A percentile compares a stretch with the other conserved stretches of the same genome.
Evolutionary conservation across 441 rosid genomes (phyloP).

Genomic region (Hura crepitans): DNA sequence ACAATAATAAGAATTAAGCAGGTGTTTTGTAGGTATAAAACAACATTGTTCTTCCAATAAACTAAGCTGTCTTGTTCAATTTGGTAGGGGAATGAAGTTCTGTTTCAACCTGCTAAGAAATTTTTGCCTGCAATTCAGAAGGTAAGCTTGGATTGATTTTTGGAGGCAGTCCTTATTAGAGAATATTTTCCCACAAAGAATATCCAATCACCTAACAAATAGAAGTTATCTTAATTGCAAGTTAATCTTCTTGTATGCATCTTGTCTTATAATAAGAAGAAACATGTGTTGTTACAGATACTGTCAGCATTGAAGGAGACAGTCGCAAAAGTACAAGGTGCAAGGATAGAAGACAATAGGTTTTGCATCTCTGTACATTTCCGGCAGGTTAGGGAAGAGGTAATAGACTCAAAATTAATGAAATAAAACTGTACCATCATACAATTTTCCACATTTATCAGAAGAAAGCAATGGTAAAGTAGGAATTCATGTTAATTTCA

Average conservation of each 20-base stretch:
- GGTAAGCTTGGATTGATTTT: constrained; percentile 33
- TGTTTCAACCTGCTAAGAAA: constrained; percentile 85
- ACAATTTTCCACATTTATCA: too few relatives aligned
- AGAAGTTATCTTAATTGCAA: neutral
- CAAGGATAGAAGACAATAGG: constrained; percentile 68
- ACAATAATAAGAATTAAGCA: neutral
- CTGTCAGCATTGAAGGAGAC: constrained; percentile 39
- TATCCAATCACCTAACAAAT: neutral
- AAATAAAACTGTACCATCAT: neutral
- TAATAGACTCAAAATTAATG: constrained; percentile 12
- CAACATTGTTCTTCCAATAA: neutral
- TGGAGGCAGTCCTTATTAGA: neutral
- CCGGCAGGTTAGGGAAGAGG: constrained; percentile 73
- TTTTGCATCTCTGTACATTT: constrained; percentile 88
- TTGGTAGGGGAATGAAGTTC: constrained; percentile 59
- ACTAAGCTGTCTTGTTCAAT: constrained; percentile 14
- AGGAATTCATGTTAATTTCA: constrained; percentile 16
- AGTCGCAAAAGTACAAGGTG: constrained; percentile 50
- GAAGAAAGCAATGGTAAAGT: too few relatives aligned
- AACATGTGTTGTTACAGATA: constrained; percentile 34
- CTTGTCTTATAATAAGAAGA: neutral
- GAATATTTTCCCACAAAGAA: neutral
- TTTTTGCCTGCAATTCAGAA: constrained; percentile 66
- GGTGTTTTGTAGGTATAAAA: neutral
- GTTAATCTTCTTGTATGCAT: neutral